Evolutionary conservation across 2,329 filamentous ascomycete genomes (phyloP), one percentile per base, ranked within the genome.

Genomic region (Cladosporium sp.): DNA sequence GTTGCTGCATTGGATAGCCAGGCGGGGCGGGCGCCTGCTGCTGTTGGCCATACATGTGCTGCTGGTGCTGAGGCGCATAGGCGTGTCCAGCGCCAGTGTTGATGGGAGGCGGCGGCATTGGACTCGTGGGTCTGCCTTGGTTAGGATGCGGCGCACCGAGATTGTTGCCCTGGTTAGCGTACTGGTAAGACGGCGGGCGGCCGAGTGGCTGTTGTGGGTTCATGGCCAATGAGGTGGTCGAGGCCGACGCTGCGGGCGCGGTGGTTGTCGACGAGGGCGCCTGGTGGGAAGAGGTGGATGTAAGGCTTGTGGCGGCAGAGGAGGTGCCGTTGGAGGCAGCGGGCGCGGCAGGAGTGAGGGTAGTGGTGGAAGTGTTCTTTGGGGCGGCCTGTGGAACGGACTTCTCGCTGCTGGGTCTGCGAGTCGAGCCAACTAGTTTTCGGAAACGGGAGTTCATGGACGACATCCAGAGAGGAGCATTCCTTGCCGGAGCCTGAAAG

Each of bases 361-460:
- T 73, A 62, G 72, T 72, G 64, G 67, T 70, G 65, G 64, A 70
- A 63, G 69, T 73, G 71, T 74, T 78, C 71, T 79, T 79, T 67
- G 42, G 28, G 42, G 52, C 14, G 42, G 52, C 14, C 20, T 39
- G 34, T 28, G 40, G 51, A 34, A 49, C 42, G 78, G 88, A 76
- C 87, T 85, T 85, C 88, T 89, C 78, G 73, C 74, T 79, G 73
- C 79, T 81, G 67, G 80, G 80, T 81, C 86, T 89, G 77, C 88
- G 87, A 84, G 89, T 90, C 78, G 87, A 88, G 81, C 90, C 88
- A 78, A 88, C 87, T 79, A 91, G 83, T 82, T 84, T 84, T 82
- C 89, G 89, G 75, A 90, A 85, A 77, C 88, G 86, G 75, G 85
- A 84, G 81, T 89, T 90, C 84, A 89, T 84, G 82, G 86, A 89